A percentile compares a stretch with the other conserved stretches of the same genome.
Evolutionary conservation across 306 rosid genomes (phyloP).

Genomic region (Oemleria cerasiformis): DNA sequence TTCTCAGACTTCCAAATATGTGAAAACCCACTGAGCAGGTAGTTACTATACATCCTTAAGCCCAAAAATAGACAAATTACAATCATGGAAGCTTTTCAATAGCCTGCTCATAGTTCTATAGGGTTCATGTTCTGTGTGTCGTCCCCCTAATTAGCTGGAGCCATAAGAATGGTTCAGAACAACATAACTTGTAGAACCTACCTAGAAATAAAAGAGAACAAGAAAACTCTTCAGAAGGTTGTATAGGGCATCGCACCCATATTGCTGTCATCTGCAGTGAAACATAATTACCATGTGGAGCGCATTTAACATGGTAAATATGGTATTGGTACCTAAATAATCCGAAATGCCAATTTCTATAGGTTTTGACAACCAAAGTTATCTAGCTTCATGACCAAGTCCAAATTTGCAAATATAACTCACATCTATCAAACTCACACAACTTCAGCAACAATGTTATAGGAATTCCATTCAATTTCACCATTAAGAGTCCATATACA

Average conservation of each 20-base stretch:
- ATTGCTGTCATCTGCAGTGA: neutral
- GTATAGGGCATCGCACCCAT: neutral
- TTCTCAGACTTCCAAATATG: no score
- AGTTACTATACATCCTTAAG: neutral
- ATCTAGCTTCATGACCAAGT: neutral
- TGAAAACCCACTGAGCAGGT: no score
- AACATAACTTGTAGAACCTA: neutral
- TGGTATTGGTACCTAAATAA: neutral
- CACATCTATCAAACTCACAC: no score
- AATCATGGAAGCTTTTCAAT: neutral
- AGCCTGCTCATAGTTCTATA: neutral
- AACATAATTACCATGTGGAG: neutral
- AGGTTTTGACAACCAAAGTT: neutral
- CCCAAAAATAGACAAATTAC: neutral
- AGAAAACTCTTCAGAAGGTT: neutral
- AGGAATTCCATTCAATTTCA: no score
- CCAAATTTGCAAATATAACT: neutral
- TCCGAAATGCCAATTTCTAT: neutral
- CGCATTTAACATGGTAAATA: no score
- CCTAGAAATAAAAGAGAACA: neutral
- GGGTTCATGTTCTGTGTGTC: neutral
- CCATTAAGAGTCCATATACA: no score
- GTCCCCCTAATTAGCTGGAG: neutral
- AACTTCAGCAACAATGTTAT: no score
- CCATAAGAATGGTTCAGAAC: neutral